Base-by-base conservation (phyloP, 129 eudicot species). In the Centella asiatica region DNA sequence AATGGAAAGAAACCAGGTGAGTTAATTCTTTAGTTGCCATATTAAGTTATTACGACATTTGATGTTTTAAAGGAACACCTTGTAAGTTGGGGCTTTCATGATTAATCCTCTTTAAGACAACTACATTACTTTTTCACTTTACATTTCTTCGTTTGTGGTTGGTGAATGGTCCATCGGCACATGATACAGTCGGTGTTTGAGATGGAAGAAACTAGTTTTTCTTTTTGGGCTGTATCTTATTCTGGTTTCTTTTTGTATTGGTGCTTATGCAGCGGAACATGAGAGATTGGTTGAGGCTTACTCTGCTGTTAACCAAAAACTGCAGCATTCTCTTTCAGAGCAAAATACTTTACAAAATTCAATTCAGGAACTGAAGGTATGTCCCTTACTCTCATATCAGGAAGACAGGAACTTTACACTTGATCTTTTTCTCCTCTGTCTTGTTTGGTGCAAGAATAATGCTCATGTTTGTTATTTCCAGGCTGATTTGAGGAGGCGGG, bases 231-330 rank as follows among this genome's bases (percentile, higher is more conserved):
- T 9, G 1, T 25, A 53, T 42, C 18, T 34, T 23, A 10, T 6
- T 53, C 39, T 9, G 15, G 8, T 6, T 28, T 58, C 47, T 42
- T 17, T 11, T 42, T 15, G 5, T 1, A 8, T 20, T 55, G 18
- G 55, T 36, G 5, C 53, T 61, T 56, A 18, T 60, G 65, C 72
- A 80, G 98, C 82, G 46, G 96, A 92, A 73, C 95, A 92, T 70
- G 96, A 80, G 60, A 77, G 86, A 67, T 68, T 84, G 85, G 77
- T 75, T 29, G 98, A 92, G 72, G 88, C 96, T 1, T 87, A 92
- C 69, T 85, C 83, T 33, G 60, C 65, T 20, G 46, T 92, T 14
- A 80, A 78, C 65, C 77, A 87, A 57, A 92, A 87, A 67, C 73
- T 92, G 76, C 95, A 80, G 79, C 78, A 71, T 29, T 83, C 90